Evolutionary conservation across 371 early-diverging fungal species (phyloP).

Genomic region (Haplosporangium sp.): DNA sequence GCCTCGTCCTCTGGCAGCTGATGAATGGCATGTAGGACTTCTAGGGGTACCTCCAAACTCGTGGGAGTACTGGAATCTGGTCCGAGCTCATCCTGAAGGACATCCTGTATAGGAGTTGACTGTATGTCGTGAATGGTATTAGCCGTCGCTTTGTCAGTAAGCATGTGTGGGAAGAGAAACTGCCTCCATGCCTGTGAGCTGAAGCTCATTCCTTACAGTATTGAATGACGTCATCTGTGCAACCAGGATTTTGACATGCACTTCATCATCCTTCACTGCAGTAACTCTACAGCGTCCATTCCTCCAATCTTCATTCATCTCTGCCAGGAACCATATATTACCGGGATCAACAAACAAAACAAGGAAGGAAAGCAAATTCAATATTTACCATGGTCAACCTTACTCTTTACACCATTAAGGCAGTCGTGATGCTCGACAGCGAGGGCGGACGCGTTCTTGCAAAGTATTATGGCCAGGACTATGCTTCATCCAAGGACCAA

Average conservation of each 20-base stretch:
- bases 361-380: not conserved
- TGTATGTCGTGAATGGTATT: too few relatives aligned
- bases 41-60: not conserved
- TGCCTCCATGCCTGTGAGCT: too few relatives aligned
- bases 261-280: too few relatives aligned
- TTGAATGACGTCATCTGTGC: not conserved
- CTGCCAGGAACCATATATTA: not conserved
- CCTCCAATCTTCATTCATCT: too few relatives aligned
- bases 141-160: too few relatives aligned
- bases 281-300: too few relatives aligned
- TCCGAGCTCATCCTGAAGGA: not conserved
- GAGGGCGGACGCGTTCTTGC: constrained; percentile 93
- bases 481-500: constrained; percentile 85
- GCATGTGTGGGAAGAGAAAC: too few relatives aligned
- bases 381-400: constrained; percentile 74
- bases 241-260: too few relatives aligned
- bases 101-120: not conserved
- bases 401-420: constrained; percentile 86
- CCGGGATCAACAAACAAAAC: not conserved
- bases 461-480: constrained; percentile 87
- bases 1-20: constrained; percentile 24
- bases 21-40: not conserved
- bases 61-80: not conserved
- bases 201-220: not conserved
- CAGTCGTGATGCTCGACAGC: constrained; percentile 90